A percentile compares a stretch with the other conserved stretches of the same genome.
phyloP scores from a whole-genome alignment of 768 basidiomycete species.

The Leccinellum rugosiceps region DNA sequence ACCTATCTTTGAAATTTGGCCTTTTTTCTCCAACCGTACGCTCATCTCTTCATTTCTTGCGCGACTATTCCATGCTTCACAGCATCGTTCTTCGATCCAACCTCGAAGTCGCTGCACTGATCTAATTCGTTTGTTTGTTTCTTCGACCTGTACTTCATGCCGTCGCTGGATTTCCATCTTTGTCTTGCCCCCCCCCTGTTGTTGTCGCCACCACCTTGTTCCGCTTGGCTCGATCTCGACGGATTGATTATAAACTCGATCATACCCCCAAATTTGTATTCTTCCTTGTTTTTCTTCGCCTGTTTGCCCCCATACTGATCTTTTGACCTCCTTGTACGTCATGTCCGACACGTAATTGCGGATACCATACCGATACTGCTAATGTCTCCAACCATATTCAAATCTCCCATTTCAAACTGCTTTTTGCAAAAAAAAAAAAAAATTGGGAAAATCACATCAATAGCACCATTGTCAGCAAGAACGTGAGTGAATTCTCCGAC shows the following conservation, averaged over 20 bases:
- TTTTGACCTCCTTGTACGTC: slow-evolving; percentile 18
- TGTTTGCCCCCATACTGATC: slow-evolving; percentile 15
- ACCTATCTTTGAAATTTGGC: slow-evolving; percentile 20
- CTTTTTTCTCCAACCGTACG: slow-evolving; percentile 17
- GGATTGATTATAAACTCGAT: slow-evolving; percentile 13
- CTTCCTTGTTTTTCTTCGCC: slow-evolving; percentile 3
- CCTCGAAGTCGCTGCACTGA: slow-evolving; percentile 33
- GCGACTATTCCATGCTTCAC: slow-evolving; percentile 14
- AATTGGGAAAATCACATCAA: slow-evolving; percentile 10
- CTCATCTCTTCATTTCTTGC: slow-evolving; percentile 23
- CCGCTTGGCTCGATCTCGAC: slow-evolving; percentile 15
- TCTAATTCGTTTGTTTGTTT: slow-evolving; percentile 26
- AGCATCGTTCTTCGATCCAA: slow-evolving; percentile 39
- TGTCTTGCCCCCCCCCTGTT: slow-evolving; percentile 11
- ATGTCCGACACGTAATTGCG: slow-evolving; percentile 29
- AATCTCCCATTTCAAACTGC: slow-evolving; percentile 2
- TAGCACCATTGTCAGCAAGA: slow-evolving; percentile 68
- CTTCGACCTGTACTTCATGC: slow-evolving; percentile 13
- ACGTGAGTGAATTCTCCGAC: slow-evolving; percentile 45
- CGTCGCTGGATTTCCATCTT: slow-evolving; percentile 4
- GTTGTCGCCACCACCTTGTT: slow-evolving; percentile 20
- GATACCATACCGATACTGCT: slow-evolving; percentile 19
- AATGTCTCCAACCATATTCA: slow-evolving; percentile 4
- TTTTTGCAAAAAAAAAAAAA: neutral
- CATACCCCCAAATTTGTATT: slow-evolving; percentile 5